A percentile compares a stretch with the other conserved stretches of the same genome.
These are phyloP conservation scores for Lactarius evosmus DNA, from an alignment of 768 basidiomycete genomes.

Conservation along the genomic window DNA sequence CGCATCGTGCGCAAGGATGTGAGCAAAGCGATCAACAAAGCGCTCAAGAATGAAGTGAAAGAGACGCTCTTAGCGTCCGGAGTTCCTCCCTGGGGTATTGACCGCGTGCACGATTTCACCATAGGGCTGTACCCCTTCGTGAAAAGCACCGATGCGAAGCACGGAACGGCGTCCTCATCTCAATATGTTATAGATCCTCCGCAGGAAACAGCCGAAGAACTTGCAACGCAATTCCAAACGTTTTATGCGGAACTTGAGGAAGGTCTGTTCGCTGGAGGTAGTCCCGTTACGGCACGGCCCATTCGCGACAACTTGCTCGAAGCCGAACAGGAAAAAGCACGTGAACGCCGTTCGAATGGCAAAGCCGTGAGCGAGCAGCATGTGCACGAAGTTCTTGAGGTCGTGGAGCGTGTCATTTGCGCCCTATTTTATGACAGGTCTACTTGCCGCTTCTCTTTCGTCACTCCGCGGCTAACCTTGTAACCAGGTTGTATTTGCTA, in stretches of 20 bases:
- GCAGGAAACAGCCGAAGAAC: constrained; percentile 50
- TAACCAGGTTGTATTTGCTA: constrained; percentile 69
- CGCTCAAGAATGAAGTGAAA: constrained; percentile 56
- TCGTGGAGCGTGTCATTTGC: constrained; percentile 69
- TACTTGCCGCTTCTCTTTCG: constrained; percentile 27
- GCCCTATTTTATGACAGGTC: constrained; percentile 82
- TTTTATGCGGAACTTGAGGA: constrained; percentile 68
- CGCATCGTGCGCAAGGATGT: constrained; percentile 53
- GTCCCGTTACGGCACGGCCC: constrained; percentile 34
- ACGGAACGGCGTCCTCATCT: constrained; percentile 15
- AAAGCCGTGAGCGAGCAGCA: constrained; percentile 35
- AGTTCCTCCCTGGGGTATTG: constrained; percentile 55
- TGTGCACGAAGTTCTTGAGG: constrained; percentile 62
- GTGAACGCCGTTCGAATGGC: constrained; percentile 22
- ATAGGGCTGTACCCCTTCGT: constrained; percentile 57
- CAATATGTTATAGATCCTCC: constrained; percentile 44
- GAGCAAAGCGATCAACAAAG: constrained; percentile 49
- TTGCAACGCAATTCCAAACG: constrained; percentile 57
- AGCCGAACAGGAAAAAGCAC: constrained; percentile 26
- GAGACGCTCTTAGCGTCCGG: constrained; percentile 41
- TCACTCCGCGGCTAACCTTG: constrained; percentile 15
- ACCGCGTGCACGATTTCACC: constrained; percentile 56
- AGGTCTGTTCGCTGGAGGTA: constrained; percentile 49
- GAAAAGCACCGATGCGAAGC: constrained; percentile 28
- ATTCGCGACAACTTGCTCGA: constrained; percentile 23